phyloP scores from a whole-genome alignment of 2,329 filamentous ascomycete genomes.

The Stachybotrys chlorohalonatus region DNA sequence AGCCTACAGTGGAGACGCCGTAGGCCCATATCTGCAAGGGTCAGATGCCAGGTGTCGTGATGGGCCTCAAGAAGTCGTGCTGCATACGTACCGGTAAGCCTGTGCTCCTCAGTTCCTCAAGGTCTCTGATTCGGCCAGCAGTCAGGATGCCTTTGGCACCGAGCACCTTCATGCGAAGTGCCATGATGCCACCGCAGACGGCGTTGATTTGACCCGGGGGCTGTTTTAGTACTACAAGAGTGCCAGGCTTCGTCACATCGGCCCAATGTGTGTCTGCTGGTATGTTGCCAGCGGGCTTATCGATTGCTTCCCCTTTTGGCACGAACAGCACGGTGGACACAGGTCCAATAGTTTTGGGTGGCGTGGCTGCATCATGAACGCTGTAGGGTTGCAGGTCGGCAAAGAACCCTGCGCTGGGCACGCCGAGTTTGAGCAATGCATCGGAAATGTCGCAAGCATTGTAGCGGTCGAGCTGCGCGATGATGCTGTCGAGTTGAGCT shows the following conservation, averaged over 20 bases:
- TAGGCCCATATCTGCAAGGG: constrained; percentile 41
- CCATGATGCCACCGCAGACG: constrained; percentile 70
- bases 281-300: constrained; percentile 35
- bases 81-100: constrained; percentile 42
- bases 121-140: constrained; percentile 58
- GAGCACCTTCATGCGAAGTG: constrained; percentile 54
- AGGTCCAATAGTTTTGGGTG: constrained; percentile 34
- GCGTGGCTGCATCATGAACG: constrained; percentile 12
- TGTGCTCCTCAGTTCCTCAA: constrained; percentile 47
- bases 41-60: constrained; percentile 5
- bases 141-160: constrained; percentile 56
- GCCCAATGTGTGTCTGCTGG: constrained; percentile 57
- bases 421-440: constrained; percentile 60
- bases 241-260: constrained; percentile 50
- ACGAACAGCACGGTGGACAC: constrained; percentile 57
- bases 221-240: constrained; percentile 59
- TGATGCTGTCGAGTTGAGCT: constrained; percentile 11
- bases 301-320: constrained; percentile 37
- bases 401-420: constrained; percentile 57
- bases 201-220: constrained; percentile 58
- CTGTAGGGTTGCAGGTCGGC: constrained; percentile 39
- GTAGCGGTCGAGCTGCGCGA: constrained; percentile 24
- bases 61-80: neutral
- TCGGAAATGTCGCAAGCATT: constrained; percentile 57
- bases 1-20: constrained; percentile 48